Percentiles rank a stretch among this genome's conserved stretches.
These are phyloP conservation scores for Closterium sp. DNA, from an alignment of 139 green algal genomes.

Conservation along the genomic window DNA sequence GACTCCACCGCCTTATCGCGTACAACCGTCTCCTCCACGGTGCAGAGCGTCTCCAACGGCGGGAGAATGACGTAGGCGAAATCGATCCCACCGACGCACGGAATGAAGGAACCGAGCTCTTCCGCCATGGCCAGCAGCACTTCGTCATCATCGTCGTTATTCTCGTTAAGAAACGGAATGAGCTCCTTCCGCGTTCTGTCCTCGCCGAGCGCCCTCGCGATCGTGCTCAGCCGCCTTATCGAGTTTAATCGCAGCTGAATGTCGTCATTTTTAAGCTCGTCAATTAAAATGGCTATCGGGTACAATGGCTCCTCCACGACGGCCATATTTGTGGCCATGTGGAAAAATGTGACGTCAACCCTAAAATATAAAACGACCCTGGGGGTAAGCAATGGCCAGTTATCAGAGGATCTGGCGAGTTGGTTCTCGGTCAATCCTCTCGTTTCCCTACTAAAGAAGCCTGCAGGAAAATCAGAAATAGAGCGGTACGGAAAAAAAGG, in stretches of 20 bases:
- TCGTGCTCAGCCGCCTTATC: constrained; percentile 85
- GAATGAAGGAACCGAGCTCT: constrained; percentile 93
- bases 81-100: constrained; percentile 82
- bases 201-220: constrained; percentile 91
- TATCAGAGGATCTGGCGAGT: background rate
- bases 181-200: constrained; percentile 93
- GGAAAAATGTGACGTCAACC: constrained; percentile 14
- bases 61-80: constrained; percentile 79
- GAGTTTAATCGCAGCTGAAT: constrained; percentile 86
- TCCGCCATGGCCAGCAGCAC: constrained; percentile 95
- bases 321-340: constrained; percentile 38
- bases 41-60: constrained; percentile 88
- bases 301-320: constrained; percentile 66
- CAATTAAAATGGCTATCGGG: constrained; percentile 85
- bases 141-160: constrained; percentile 96
- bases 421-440: background rate
- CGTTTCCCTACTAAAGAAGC: background rate
- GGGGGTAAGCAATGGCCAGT: background rate
- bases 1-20: constrained; percentile 89
- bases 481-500: too few relatives aligned
- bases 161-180: constrained; percentile 95
- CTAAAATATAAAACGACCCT: constrained; percentile 2
- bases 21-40: constrained; percentile 98
- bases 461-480: background rate
- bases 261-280: constrained; percentile 84